A percentile compares a stretch with the other conserved stretches of the same genome.
These are phyloP conservation scores for Rhodotorula babjevae DNA, from an alignment of 768 basidiomycete genomes.

Conservation along the genomic window DNA sequence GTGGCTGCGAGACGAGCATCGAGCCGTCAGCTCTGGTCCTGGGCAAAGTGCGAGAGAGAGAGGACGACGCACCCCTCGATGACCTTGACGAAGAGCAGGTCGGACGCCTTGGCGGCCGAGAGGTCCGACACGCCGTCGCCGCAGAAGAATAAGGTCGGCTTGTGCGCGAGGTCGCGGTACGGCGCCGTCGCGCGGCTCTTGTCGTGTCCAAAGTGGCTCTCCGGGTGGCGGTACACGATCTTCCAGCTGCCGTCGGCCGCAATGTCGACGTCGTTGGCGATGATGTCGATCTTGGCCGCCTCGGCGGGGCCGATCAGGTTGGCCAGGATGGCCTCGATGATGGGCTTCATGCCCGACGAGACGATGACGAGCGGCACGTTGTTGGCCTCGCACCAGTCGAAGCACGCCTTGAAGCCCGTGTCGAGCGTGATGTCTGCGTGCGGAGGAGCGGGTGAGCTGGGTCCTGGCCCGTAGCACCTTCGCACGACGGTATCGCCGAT, in stretches of 20 bases:
- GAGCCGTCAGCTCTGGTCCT: too few relatives aligned
- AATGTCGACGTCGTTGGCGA: conserved; percentile 80
- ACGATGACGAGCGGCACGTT: conserved; percentile 59
- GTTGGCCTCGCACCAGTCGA: conserved; percentile 70
- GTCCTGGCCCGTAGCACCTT: conserved; percentile 52
- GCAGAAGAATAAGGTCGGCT: conserved; percentile 88
- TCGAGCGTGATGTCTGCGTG: conserved; percentile 73
- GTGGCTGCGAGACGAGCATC: conserved; percentile 9
- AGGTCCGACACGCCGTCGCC: conserved; percentile 93
- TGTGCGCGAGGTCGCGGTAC: conserved; percentile 64
- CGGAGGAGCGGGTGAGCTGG: conserved; percentile 51
- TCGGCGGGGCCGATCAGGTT: conserved; percentile 69
- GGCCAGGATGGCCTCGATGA: conserved; percentile 84
- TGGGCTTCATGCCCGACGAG: conserved; percentile 51
- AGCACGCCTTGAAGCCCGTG: conserved; percentile 81
- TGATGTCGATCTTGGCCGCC: conserved; percentile 73
- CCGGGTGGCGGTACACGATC: conserved; percentile 53
- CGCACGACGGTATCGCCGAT: conserved; percentile 10
- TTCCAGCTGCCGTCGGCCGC: conserved; percentile 59
- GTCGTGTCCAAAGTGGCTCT: conserved; percentile 74
- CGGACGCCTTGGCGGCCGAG: conserved; percentile 79
- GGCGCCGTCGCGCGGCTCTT: conserved; percentile 92
- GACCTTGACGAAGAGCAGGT: conserved; percentile 86
- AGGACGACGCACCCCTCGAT: conserved; percentile 38
- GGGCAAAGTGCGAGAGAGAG: neutral